Evolutionary conservation across 129 eudicot species (phyloP), one percentile per base, ranked within the genome.

Genomic region (Ambrosia artemisiifolia): DNA sequence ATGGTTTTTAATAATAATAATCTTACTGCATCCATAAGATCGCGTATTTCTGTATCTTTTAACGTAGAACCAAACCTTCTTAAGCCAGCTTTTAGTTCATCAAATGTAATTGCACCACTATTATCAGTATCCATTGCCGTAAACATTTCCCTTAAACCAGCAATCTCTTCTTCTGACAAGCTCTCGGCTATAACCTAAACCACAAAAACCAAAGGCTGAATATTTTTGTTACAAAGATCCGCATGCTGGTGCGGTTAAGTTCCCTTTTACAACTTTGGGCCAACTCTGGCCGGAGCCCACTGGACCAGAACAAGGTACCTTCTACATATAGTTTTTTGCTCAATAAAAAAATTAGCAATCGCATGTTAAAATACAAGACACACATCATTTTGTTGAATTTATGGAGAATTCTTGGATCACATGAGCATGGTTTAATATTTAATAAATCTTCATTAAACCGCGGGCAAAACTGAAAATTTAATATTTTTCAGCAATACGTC

Each of bases 111-210:
- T 32, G 96, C 88, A 55, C 97, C 95, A 70, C 92, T 88, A 40
- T 82, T 88, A 64, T 87, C 92, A 14, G 65, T 60, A 60, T 60
- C 65, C 65, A 60, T 60, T 63, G 95, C 86, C 84, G 59, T 77
- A 48, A 91, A 88, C 96, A 91, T 88, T 79, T 86, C 92, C 73
- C 70, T 91, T 65, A 91, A 79, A 50, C 97, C 97, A 54, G 90
- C 96, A 69, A 88, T 88, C 72, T 91, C 97, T 70, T 88, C 97
- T 78, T 91, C 97, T 18, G 97, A 91, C 72, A 91, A 83, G 75
- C 95, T 87, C 78, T 91, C 96, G 67, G 96, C 96, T 55, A 90
- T 90, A 43, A 90, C 96, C 96, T 90, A n/a, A 38, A 73, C 44
- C 20, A 2, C 0, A 36, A 3, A 36, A 36, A 40, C 5, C 14